Base-by-base conservation (phyloP, 129 eudicot genomes). In the Mikania micrantha region DNA sequence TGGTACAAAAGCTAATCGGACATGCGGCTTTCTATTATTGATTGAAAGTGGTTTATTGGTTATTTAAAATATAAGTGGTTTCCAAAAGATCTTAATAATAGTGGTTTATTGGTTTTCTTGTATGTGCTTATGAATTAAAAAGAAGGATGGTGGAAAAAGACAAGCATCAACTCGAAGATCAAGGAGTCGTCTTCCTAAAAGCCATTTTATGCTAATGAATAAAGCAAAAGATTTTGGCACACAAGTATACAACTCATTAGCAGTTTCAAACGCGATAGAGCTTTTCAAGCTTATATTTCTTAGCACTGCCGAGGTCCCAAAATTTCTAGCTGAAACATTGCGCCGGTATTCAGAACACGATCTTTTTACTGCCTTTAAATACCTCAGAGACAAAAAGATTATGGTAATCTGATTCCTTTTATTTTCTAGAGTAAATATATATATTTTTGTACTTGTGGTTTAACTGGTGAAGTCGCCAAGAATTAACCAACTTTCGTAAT, bases 181-280 rank as follows among this genome's bases (percentile, higher is more conserved):
- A 70, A 79, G 80, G 31, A 67, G 69, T 16, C 61, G 66, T 54
- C 81, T 82, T 71, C 82, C 90, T 16, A 49, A 71, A 78, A 78
- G 73, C 57, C 82, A 86, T 79, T 54, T 56, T 56, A 79, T 65
- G 68, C 82, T 82, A 75, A 71, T 81, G 66, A 83, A 73, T 39
- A 78, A 71, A 71, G 72, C 76, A 38, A 60, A 40, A 21, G 74
- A 68, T 61, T 64, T 73, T 65, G 62, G 76, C 47, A 73, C 77
- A 39, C 74, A 69, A 74, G 83, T 72, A 50, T 80, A 78, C 40
- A 81, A 83, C 73, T 93, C 98, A 28, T 74, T 89, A 72, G 92
- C 98, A 68, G 87, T 86, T 80, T 80, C 98, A 25, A 88, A 87
- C 84, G 98, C 98, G 66, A 80, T 80, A 56, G 98, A 93, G 85